Conservation (phyloP, 2,329 filamentous ascomycete species). For the Westerdykella sp. region DNA sequence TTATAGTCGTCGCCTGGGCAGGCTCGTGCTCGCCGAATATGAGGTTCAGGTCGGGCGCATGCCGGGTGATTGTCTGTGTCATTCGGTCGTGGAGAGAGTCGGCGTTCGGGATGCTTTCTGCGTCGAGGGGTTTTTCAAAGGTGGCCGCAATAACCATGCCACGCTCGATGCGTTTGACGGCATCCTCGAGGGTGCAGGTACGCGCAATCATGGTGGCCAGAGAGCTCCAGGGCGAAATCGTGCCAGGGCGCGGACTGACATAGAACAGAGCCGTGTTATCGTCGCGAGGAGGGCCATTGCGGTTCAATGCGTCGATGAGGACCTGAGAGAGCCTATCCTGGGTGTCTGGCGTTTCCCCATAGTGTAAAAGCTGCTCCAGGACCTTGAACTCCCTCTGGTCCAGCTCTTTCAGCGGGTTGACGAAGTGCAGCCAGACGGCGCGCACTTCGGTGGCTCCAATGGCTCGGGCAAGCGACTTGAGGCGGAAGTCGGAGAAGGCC, state of each 20-base stretch:
- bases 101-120: conserved; percentile 52
- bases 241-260: conserved; percentile 71
- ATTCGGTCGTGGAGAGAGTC: conserved; percentile 87
- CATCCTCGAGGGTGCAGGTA: conserved; percentile 73
- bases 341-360: conserved; percentile 49
- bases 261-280: conserved; percentile 57
- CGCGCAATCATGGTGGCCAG: conserved; percentile 91
- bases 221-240: conserved; percentile 92
- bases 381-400: conserved; percentile 43
- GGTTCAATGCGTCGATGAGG: conserved; percentile 43
- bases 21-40: conserved; percentile 73
- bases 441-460: conserved; percentile 44
- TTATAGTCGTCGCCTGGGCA: conserved; percentile 64
- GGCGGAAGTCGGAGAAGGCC: conserved; percentile 50
- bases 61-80: conserved; percentile 73
- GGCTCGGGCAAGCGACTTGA: conserved; percentile 40
- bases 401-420: conserved; percentile 39
- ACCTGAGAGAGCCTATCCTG: conserved; percentile 41
- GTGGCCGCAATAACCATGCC: conserved; percentile 68
- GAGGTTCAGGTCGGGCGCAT: conserved; percentile 60
- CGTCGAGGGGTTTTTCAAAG: conserved; percentile 49
- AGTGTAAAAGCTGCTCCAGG: conserved; percentile 55
- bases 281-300: conserved; percentile 46
- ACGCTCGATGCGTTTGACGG: conserved; percentile 75
- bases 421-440: conserved; percentile 48